Conservation (phyloP, 2,329 filamentous ascomycete species). For the Blastomyces parvus region DNA sequence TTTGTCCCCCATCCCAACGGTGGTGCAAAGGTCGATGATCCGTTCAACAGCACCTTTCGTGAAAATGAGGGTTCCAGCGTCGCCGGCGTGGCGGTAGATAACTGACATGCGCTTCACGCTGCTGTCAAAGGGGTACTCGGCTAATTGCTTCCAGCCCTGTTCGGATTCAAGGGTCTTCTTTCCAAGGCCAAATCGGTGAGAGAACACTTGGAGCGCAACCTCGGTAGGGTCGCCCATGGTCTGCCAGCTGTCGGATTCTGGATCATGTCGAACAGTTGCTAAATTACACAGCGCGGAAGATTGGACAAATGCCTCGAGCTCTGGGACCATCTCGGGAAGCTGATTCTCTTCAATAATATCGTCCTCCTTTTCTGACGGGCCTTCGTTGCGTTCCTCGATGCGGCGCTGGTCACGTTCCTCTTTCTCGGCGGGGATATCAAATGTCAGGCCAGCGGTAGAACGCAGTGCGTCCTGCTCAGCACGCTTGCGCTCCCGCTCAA, state of each 20-base stretch:
- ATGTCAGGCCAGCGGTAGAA: conserved; percentile 51
- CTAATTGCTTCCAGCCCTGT: conserved; percentile 44
- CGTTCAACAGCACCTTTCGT: conserved; percentile 37
- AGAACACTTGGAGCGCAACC: conserved; percentile 58
- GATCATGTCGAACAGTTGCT: conserved; percentile 40
- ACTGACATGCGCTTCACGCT: conserved; percentile 59
- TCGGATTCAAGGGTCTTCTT: conserved; percentile 34
- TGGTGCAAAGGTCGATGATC: conserved; percentile 42
- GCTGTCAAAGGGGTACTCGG: conserved; percentile 57
- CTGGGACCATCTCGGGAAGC: conserved; percentile 34
- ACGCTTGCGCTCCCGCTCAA: conserved; percentile 31
- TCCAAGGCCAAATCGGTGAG: conserved; percentile 48
- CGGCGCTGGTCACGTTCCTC: conserved; percentile 23
- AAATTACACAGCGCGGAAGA: conserved; percentile 49
- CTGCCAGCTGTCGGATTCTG: conserved; percentile 41
- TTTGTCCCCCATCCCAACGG: conserved; percentile 34
- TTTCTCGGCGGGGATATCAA: conserved; percentile 50
- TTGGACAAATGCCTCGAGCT: conserved; percentile 44
- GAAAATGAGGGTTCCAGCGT: conserved; percentile 24
- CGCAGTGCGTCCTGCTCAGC: conserved; percentile 49
- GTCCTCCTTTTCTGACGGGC: conserved; percentile 18
- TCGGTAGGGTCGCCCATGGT: conserved; percentile 57
- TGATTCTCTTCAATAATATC: conserved; percentile 12
- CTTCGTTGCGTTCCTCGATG: conserved; percentile 19
- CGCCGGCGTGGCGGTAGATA: conserved; percentile 39